phyloP scores from a whole-genome alignment of 2,329 filamentous ascomycete genomes.

The Colletotrichum spaethianum region DNA sequence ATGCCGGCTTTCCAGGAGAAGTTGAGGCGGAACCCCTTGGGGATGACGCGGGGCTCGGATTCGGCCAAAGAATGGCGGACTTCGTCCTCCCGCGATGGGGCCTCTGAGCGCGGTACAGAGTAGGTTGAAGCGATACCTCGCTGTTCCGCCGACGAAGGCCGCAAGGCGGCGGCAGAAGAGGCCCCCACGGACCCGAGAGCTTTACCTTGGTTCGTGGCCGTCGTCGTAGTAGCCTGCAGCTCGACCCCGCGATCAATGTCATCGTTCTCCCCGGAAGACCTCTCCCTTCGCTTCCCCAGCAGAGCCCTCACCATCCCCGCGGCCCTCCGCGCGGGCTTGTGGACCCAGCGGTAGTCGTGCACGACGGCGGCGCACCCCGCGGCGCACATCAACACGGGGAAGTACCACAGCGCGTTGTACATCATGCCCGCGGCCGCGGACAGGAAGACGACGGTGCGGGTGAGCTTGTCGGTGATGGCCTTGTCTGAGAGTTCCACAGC shows the following conservation, averaged over 20 bases:
- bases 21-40: constrained; percentile 46
- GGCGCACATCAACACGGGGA: constrained; percentile 71
- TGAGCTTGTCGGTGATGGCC: constrained; percentile 73
- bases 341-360: constrained; percentile 68
- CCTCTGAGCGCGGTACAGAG: not conserved
- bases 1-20: constrained; percentile 57
- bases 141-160: not conserved
- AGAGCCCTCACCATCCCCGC: constrained; percentile 21
- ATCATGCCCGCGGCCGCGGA: constrained; percentile 73
- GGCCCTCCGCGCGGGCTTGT: constrained; percentile 49
- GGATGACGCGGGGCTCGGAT: constrained; percentile 48
- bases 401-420: constrained; percentile 79
- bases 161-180: not conserved
- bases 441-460: constrained; percentile 72
- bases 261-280: not conserved
- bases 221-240: not conserved
- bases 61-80: constrained; percentile 32
- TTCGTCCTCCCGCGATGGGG: not conserved
- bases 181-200: not conserved
- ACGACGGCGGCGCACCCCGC: constrained; percentile 65
- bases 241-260: not conserved
- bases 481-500: constrained; percentile 75
- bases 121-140: not conserved
- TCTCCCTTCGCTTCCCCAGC: constrained; percentile 12
- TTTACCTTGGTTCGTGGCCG: not conserved